Evolutionary conservation across 129 eudicot species (phyloP).

Genomic region (Flaveria trinervia): DNA sequence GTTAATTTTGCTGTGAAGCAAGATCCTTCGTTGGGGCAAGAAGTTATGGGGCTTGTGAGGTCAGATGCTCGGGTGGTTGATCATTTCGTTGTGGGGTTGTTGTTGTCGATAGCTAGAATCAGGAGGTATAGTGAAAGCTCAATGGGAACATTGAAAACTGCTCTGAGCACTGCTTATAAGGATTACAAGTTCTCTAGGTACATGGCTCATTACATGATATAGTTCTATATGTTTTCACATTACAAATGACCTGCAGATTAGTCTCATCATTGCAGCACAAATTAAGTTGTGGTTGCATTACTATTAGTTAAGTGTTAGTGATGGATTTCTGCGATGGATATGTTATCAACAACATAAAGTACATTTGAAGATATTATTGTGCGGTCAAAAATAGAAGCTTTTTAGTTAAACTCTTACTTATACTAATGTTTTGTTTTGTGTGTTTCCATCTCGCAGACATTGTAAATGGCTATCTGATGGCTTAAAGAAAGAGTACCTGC

Average conservation of each 20-base stretch:
- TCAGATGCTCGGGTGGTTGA: conserved; percentile 47
- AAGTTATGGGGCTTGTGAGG: conserved; percentile 66
- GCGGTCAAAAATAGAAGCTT: background rate
- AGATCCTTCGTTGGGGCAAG: conserved; percentile 79
- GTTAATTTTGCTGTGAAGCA: conserved; percentile 87
- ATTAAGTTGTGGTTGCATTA: background rate
- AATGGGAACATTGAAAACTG: conserved; percentile 65
- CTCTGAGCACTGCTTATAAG: conserved; percentile 57
- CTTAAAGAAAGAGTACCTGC: conserved; percentile 64
- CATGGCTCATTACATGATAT: background rate
- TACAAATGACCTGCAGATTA: background rate
- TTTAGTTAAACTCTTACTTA: background rate
- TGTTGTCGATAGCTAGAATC: conserved; percentile 68
- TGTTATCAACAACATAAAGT: background rate
- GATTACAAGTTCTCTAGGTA: conserved; percentile 69
- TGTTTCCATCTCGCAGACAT: conserved; percentile 45
- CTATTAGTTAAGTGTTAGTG: background rate
- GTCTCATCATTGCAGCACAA: background rate
- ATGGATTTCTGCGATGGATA: conserved; percentile 1
- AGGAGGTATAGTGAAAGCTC: conserved; percentile 66
- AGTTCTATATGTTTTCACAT: background rate
- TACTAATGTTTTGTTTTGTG: background rate
- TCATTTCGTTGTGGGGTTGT: conserved; percentile 63
- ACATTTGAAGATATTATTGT: conserved; percentile 11
- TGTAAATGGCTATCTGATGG: conserved; percentile 76